Evolutionary conservation across 2,329 filamentous ascomycete genomes (phyloP).

Genomic region (Phoma herbarum): DNA sequence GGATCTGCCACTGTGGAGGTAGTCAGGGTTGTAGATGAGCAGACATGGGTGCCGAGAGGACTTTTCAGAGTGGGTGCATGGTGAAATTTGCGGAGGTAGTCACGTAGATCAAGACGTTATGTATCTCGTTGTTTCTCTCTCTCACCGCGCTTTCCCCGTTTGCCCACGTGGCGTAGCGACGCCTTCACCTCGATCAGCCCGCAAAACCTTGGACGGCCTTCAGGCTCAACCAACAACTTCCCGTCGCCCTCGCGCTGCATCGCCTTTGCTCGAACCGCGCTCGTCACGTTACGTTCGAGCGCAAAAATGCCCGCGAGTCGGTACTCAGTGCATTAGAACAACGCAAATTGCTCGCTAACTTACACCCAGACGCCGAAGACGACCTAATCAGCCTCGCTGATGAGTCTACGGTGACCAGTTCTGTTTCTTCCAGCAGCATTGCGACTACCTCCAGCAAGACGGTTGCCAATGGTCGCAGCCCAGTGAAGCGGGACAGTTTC

Average conservation of each 20-base stretch:
- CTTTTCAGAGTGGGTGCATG: background rate
- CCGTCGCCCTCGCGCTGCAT: background rate
- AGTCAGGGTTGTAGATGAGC: background rate
- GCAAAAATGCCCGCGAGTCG: constrained; percentile 11
- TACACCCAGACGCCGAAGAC: constrained; percentile 13
- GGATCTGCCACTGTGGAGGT: background rate
- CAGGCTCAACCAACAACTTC: background rate
- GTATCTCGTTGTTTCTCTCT: background rate
- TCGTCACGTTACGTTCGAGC: background rate
- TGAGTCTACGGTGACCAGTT: background rate
- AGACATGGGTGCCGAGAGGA: background rate
- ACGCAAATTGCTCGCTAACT: background rate
- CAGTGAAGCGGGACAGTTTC: constrained; percentile 27
- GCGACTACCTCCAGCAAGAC: background rate
- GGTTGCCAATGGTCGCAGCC: background rate
- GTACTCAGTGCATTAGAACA: background rate
- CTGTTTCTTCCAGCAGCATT: background rate
- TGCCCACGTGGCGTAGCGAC: background rate
- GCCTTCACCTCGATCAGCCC: constrained; percentile 8
- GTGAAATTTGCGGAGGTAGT: no score
- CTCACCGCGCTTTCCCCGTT: background rate
- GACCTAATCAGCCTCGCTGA: constrained; percentile 26
- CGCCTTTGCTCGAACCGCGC: background rate
- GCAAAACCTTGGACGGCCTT: background rate
- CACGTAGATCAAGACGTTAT: no score